Conservation (phyloP, 345 rosid species). For the Litchi chinensis region DNA sequence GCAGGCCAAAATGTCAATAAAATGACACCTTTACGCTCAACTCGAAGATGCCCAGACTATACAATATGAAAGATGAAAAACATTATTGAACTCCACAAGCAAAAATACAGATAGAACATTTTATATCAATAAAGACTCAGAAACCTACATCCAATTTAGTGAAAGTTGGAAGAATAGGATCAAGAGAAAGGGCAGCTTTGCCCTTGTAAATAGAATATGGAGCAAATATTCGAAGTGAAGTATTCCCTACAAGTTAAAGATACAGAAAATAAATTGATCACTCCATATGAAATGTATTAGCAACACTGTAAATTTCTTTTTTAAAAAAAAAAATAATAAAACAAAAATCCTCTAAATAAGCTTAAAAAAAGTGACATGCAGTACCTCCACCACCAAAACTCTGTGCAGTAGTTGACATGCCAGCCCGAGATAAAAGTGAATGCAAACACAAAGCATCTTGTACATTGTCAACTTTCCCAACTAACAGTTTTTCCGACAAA, state of each 20-base stretch:
- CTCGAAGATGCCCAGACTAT: constrained; percentile 59
- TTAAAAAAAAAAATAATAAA: neutral
- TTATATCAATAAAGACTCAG: neutral
- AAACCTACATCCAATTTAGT: constrained; percentile 49
- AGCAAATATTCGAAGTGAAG: constrained; percentile 60
- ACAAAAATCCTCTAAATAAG: neutral
- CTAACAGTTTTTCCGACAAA: constrained; percentile 28
- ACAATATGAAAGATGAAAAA: constrained; percentile 8
- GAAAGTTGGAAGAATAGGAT: constrained; percentile 77
- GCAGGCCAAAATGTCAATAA: constrained; percentile 85
- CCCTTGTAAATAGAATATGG: constrained; percentile 83
- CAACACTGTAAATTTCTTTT: neutral
- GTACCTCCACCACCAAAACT: constrained; percentile 42
- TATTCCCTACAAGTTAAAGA: constrained; percentile 31
- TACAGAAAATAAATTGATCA: neutral
- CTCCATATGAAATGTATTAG: neutral
- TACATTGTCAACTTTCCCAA: constrained; percentile 24
- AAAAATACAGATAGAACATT: constrained; percentile 5
- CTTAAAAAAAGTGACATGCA: neutral
- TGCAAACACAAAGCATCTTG: constrained; percentile 34
- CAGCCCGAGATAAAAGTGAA: constrained; percentile 40
- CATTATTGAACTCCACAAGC: neutral
- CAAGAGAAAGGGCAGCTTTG: constrained; percentile 78
- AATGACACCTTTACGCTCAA: constrained; percentile 74
- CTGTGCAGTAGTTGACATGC: constrained; percentile 40